Conservation (phyloP, 352 stramenopile species). For the Phytophthora citricola region DNA sequence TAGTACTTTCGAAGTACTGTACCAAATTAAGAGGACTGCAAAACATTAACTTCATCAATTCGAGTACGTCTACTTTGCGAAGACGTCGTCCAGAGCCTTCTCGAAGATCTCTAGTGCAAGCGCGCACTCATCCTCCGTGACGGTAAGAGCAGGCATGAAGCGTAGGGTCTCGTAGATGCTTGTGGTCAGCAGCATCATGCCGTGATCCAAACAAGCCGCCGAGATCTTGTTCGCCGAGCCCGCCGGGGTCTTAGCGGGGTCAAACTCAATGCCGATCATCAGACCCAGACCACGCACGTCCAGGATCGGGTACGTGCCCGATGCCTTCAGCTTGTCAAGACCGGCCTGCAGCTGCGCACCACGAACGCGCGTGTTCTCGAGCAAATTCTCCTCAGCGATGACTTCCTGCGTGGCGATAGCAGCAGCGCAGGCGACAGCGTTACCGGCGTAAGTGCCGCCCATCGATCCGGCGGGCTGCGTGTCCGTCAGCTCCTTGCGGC, state of each 20-base stretch:
- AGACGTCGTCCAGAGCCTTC: conserved; percentile 58
- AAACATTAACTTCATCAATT: conserved; percentile 28
- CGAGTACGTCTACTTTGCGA: conserved; percentile 36
- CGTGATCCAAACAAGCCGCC: conserved; percentile 83
- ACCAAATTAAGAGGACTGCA: neutral
- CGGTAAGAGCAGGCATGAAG: conserved; percentile 93
- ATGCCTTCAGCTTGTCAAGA: conserved; percentile 79
- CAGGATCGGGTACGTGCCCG: conserved; percentile 75
- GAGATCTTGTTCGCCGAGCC: conserved; percentile 81
- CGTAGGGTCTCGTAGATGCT: conserved; percentile 93
- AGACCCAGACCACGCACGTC: conserved; percentile 93
- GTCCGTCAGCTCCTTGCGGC: conserved; percentile 88
- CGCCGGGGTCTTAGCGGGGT: conserved; percentile 49
- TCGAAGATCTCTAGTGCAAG: conserved; percentile 68
- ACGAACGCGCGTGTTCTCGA: conserved; percentile 83
- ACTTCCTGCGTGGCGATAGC: conserved; percentile 90
- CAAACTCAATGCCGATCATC: conserved; percentile 95
- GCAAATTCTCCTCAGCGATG: conserved; percentile 90
- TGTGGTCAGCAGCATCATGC: conserved; percentile 92
- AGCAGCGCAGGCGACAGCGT: conserved; percentile 91
- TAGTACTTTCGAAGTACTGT: no score
- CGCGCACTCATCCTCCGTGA: conserved; percentile 77
- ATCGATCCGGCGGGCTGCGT: conserved; percentile 88
- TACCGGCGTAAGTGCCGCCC: conserved; percentile 94
- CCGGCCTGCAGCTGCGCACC: conserved; percentile 79